Conservation (phyloP, 305 asterid species). For the Caryopteris hybrid region DNA sequence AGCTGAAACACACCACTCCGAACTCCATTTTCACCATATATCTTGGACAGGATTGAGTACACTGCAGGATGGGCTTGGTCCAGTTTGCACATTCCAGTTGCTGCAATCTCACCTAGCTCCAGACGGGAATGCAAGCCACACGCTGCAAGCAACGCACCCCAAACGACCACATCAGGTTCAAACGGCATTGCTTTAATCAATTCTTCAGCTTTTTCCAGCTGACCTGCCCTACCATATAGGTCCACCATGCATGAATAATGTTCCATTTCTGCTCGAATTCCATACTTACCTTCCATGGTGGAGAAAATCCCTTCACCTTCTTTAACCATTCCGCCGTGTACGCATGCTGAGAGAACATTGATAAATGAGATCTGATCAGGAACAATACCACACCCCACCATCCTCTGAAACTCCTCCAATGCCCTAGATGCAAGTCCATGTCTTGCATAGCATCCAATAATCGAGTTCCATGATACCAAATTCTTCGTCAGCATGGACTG, state of each 20-base stretch:
- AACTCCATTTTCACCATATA: constrained; percentile 46
- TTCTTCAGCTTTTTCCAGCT: constrained; percentile 62
- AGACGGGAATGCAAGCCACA: constrained; percentile 61
- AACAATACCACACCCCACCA: constrained; percentile 36
- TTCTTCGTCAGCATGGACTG: constrained; percentile 47
- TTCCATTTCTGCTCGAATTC: constrained; percentile 54
- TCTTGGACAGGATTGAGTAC: constrained; percentile 50
- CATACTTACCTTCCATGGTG: constrained; percentile 41
- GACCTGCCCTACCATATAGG: constrained; percentile 70
- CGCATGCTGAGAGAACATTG: constrained; percentile 72
- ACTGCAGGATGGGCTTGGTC: constrained; percentile 69
- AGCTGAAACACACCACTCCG: constrained; percentile 35
- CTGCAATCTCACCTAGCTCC: constrained; percentile 58
- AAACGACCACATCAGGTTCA: constrained; percentile 72
- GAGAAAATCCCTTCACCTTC: constrained; percentile 65
- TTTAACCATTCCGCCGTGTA: constrained; percentile 71
- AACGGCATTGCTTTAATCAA: constrained; percentile 63
- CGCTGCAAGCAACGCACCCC: constrained; percentile 81
- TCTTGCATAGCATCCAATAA: constrained; percentile 74
- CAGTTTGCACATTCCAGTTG: constrained; percentile 43
- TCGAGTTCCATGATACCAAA: constrained; percentile 77
- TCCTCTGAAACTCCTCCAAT: constrained; percentile 51
- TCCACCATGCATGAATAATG: constrained; percentile 93
- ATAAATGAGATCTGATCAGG: constrained; percentile 72
- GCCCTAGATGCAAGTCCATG: constrained; percentile 66